Base-by-base conservation (phyloP, 1,284 basidiomycete genomes). In the Ustilago lituana region DNA sequence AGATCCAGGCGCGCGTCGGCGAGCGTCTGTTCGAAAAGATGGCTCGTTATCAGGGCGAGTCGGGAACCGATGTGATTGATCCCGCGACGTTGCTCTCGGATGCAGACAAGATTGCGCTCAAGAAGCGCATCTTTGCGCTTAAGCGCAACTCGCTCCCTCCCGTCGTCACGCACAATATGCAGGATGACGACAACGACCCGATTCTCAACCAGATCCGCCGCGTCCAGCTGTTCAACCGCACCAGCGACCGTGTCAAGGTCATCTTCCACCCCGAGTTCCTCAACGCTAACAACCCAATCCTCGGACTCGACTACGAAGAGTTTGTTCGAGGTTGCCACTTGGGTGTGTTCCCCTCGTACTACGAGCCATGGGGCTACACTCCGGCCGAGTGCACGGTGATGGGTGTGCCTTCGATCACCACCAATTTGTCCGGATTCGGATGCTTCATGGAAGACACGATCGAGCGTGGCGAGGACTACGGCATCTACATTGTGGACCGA, bases 391-490 rank as follows among this genome's bases (percentile, higher is more conserved):
- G 86, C 82, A 87, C 86, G 17, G 86, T 87, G 57, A 98, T 98
- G 95, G 95, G 95, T 72, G 93, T 98, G 58, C 95, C 95, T 0
- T 93, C 90, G 44, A 90, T 98, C 66, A 98, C 95, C 24, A 98
- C 95, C 57, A 98, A 98, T 85, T 85, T 98, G 37, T 96, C 93
- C 24, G 95, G 95, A 36, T 96, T 97, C 74, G 94, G 94, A 22
- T 97, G 93, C 83, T 97, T 96, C 86, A 95, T 98, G 91, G 93
- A 96, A 84, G 95, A 98, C 82, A 87, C 96, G n/a, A 94, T 98
- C 76, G 95, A 98, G 75, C 88, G 83, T 66, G 77, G 76, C 38
- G 79, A 85, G 63, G 86, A 87, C 79, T 87, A 87, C 76, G 82
- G 82, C 23, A 83, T 84, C 77, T 97, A 97, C 85, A 98, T 98